phyloP scores from a whole-genome alignment of 1,139 yeast genomes.

The Arxiozyma heterogenica region DNA sequence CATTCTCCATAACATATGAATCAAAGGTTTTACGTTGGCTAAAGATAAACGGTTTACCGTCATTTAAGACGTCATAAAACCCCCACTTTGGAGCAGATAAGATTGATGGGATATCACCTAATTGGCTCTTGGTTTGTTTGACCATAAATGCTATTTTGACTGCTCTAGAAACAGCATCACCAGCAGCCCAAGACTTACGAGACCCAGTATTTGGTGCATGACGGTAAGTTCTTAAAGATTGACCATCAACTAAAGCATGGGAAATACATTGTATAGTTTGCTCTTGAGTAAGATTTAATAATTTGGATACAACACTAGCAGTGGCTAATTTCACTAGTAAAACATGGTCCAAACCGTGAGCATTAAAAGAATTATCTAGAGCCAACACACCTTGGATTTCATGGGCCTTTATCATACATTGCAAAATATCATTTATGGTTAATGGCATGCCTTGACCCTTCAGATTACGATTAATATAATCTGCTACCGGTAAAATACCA shows the following conservation, averaged over 20 bases:
- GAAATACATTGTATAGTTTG: constrained; percentile 49
- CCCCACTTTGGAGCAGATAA: constrained; percentile 53
- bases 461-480: constrained; percentile 41
- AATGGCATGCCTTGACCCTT: constrained; percentile 33
- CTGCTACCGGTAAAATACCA: constrained; percentile 50
- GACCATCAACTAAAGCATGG: constrained; percentile 55
- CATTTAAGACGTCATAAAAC: constrained; percentile 49
- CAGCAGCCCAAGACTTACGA: constrained; percentile 60
- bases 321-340: constrained; percentile 52
- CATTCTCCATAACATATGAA: constrained; percentile 56
- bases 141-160: constrained; percentile 47
- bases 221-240: constrained; percentile 48
- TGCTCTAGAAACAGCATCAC: constrained; percentile 54
- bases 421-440: constrained; percentile 42
- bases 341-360: constrained; percentile 54
- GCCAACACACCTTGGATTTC: constrained; percentile 54
- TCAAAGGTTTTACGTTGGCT: constrained; percentile 40
- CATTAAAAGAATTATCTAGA: constrained; percentile 48
- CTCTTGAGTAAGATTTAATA: constrained; percentile 40
- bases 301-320: constrained; percentile 48
- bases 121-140: constrained; percentile 37
- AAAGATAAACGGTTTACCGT: constrained; percentile 44
- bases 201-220: constrained; percentile 58
- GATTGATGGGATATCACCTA: constrained; percentile 46
- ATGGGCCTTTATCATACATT: constrained; percentile 51